These are phyloP conservation scores for Diaporthe batatas DNA, from an alignment of 2,329 filamentous ascomycete genomes.

Conservation along the genomic window DNA sequence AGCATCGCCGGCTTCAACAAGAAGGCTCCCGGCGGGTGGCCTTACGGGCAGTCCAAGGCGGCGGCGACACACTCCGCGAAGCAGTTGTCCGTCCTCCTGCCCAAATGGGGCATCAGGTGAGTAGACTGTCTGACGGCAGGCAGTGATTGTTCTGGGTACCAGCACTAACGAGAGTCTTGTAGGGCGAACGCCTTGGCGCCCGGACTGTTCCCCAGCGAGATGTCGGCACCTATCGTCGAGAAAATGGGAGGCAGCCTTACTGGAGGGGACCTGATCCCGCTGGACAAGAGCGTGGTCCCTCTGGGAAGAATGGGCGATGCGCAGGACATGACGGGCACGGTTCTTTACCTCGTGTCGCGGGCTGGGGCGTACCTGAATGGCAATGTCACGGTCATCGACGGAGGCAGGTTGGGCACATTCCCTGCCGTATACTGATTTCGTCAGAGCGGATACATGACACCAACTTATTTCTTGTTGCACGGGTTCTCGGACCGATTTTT, in stretches of 20 bases:
- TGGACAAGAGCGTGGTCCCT: constrained; percentile 64
- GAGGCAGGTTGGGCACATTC: constrained; percentile 69
- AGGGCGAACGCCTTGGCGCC: constrained; percentile 64
- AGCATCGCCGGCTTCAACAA: constrained; percentile 83
- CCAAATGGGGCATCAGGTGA: constrained; percentile 67
- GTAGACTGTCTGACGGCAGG: neutral
- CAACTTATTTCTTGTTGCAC: neutral
- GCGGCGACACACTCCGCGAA: constrained; percentile 80
- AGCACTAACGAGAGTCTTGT: constrained; percentile 18
- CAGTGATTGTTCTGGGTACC: neutral
- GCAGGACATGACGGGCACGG: constrained; percentile 73
- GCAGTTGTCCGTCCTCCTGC: constrained; percentile 76
- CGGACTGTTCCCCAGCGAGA: constrained; percentile 71
- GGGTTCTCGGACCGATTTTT: neutral
- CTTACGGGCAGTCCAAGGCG: constrained; percentile 83
- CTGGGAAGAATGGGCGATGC: constrained; percentile 71
- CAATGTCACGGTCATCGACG: constrained; percentile 72
- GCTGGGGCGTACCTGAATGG: constrained; percentile 78
- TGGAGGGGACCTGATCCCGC: constrained; percentile 47
- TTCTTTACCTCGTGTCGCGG: constrained; percentile 74
- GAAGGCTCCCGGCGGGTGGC: constrained; percentile 78
- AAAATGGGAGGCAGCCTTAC: constrained; percentile 50
- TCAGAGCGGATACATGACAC: neutral
- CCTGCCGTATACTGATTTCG: constrained; percentile 64
- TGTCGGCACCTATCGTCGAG: constrained; percentile 65